Conservation (phyloP, 768 basidiomycete species). For the Leccinum broughii region DNA sequence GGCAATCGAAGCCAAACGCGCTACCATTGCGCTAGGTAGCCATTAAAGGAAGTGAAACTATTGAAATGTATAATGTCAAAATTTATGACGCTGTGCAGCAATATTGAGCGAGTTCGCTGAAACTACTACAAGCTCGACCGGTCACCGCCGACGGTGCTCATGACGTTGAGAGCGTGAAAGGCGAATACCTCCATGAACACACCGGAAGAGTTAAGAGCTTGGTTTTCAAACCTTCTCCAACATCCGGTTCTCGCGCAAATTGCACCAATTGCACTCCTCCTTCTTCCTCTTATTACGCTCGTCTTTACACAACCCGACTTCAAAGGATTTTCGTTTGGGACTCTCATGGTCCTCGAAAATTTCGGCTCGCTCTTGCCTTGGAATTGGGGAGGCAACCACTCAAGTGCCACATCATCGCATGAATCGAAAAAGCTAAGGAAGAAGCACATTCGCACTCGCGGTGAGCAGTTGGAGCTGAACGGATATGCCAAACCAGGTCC, state of each 20-base stretch:
- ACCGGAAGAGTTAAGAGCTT: slow-evolving; percentile 40
- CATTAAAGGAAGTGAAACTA: slow-evolving; percentile 20
- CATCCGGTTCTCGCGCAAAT: slow-evolving; percentile 53
- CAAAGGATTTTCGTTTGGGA: slow-evolving; percentile 31
- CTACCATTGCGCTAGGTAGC: slow-evolving; percentile 93
- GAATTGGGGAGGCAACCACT: slow-evolving; percentile 52
- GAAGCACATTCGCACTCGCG: slow-evolving; percentile 51
- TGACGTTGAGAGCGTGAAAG: slow-evolving; percentile 32
- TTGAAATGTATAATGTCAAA: not conserved
- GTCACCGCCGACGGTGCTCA: slow-evolving; percentile 21
- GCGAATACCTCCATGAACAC: slow-evolving; percentile 42
- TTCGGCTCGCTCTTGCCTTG: slow-evolving; percentile 59
- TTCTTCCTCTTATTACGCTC: slow-evolving; percentile 39
- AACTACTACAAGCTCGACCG: slow-evolving; percentile 18
- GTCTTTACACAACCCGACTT: slow-evolving; percentile 28
- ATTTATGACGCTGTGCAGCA: not conserved
- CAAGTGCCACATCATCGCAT: slow-evolving; percentile 23
- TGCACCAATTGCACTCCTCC: slow-evolving; percentile 50
- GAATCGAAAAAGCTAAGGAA: slow-evolving; percentile 49
- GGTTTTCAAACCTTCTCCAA: slow-evolving; percentile 39
- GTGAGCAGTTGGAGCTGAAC: slow-evolving; percentile 55
- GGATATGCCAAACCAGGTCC: slow-evolving; percentile 34
- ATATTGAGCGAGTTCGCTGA: slow-evolving; percentile 23
- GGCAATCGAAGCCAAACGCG: slow-evolving; percentile 92
- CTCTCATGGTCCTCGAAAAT: slow-evolving; percentile 58